phyloP scores from a whole-genome alignment of 2,329 filamentous ascomycete species.

The Pseudopithomyces chartarum region DNA sequence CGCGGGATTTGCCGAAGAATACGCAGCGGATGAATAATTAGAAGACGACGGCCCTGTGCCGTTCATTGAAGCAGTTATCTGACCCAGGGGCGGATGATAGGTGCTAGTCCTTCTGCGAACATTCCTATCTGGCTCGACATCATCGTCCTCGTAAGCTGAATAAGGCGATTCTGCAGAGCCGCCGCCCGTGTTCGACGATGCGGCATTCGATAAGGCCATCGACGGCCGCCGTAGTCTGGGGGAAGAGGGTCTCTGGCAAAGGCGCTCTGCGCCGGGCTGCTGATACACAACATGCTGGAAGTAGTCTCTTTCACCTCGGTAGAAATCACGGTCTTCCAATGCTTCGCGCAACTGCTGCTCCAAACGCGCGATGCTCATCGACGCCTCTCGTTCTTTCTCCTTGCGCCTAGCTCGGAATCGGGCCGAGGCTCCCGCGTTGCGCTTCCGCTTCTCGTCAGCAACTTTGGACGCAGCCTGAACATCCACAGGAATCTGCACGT shows the following conservation, averaged over 20 bases:
- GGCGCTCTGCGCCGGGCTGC: constrained; percentile 58
- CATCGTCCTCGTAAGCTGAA: constrained; percentile 38
- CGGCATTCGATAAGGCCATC: constrained; percentile 30
- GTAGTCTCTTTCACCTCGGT: constrained; percentile 73
- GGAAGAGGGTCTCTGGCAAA: constrained; percentile 51
- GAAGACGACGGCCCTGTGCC: constrained; percentile 23
- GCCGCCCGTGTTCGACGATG: constrained; percentile 33
- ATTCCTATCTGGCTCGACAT: constrained; percentile 38
- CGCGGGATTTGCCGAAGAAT: constrained; percentile 25
- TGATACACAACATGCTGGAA: constrained; percentile 62
- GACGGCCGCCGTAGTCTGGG: constrained; percentile 46
- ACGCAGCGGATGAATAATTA: constrained; percentile 23
- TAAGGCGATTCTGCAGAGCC: constrained; percentile 37
- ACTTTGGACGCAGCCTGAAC: constrained; percentile 80
- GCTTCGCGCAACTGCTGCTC: constrained; percentile 72
- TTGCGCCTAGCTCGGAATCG: constrained; percentile 82
- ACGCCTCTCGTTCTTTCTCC: constrained; percentile 77
- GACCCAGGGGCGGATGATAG: constrained; percentile 38
- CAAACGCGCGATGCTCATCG: constrained; percentile 69
- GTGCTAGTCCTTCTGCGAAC: constrained; percentile 44
- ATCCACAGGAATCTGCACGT: constrained; percentile 71
- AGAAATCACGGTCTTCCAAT: constrained; percentile 72
- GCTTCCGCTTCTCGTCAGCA: constrained; percentile 82
- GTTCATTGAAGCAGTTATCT: constrained; percentile 26
- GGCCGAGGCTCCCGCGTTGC: constrained; percentile 84